Evolutionary conservation across 331 rosid genomes (phyloP), one percentile per base, ranked within the genome.

Genomic region (Acacia pycnantha): DNA sequence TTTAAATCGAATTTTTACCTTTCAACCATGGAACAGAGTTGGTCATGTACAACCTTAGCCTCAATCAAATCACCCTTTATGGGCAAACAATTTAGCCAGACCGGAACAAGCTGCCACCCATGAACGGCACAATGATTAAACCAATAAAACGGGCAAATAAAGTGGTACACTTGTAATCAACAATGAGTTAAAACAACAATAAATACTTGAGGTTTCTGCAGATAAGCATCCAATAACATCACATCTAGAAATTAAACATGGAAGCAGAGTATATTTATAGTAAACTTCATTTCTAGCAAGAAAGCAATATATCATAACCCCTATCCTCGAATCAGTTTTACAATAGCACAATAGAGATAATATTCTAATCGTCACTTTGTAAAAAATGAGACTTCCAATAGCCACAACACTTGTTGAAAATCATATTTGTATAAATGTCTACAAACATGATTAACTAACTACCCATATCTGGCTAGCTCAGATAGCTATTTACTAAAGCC

Each of bases 21-120:
- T 86, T 97, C 99, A n/a, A 94, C 95, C 97, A 97, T 94, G n/a
- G 99, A 91, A 79, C 98, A 94, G 62, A 97, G 98, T 87, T 90
- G 97, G 61, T 94, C 99, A 22, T 94, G 99, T 69, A 97, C 99
- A 80, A 91, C 95, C 86, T 92, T 97, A 37, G 99, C 98, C 88
- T 97, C 99, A 48, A 97, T 92, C 85, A 92, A 85, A 88, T 97
- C 99, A 84, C 97, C 98, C 82, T 94, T 97, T 61, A 97, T 88
- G 8, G 99, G 99, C 88, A 97, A 90, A 86, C 97, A 94, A 88
- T 89, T 89, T 83, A 97, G 86, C 99, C 99, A 97, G 26, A 92
- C 97, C 4, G 98, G 98, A 88, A 96, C 88, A 61, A 94, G 93
- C 99, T 96, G 91, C 77, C 70, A 84, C 47, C 81, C 74, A 80